A percentile compares a stretch with the other conserved stretches of the same genome.
Evolutionary conservation across 2,329 filamentous ascomycete genomes (phyloP).

Genomic region (Metarhizium sp.): DNA sequence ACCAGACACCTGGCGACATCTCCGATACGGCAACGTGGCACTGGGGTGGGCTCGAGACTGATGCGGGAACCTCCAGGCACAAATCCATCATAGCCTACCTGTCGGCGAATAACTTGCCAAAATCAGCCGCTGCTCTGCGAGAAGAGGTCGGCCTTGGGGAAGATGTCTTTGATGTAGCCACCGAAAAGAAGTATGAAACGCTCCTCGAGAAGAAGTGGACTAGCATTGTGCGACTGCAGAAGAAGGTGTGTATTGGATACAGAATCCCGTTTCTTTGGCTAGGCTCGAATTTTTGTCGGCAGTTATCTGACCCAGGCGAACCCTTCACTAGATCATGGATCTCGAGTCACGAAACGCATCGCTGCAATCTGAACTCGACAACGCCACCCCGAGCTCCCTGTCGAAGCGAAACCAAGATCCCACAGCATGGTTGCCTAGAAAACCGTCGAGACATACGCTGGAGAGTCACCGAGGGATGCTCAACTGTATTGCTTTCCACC

Average conservation of each 20-base stretch:
- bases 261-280: no score
- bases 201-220: constrained; percentile 98
- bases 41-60: neutral
- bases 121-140: constrained; percentile 61
- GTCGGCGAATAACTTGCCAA: constrained; percentile 59
- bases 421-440: constrained; percentile 73
- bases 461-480: constrained; percentile 75
- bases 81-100: constrained; percentile 92
- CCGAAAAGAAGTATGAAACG: constrained; percentile 88
- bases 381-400: constrained; percentile 60
- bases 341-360: constrained; percentile 65
- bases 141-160: constrained; percentile 68
- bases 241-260: constrained; percentile 55
- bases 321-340: constrained; percentile 67
- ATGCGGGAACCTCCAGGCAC: constrained; percentile 47
- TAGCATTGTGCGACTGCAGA: constrained; percentile 85
- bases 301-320: neutral
- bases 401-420: constrained; percentile 78
- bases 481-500: constrained; percentile 86
- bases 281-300: neutral
- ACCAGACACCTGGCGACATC: constrained; percentile 3
- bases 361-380: constrained; percentile 78
- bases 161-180: constrained; percentile 64
- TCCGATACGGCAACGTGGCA: constrained; percentile 2
- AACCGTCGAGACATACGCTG: constrained; percentile 71